Conservation (phyloP, 805 yeast species). For the Sungouiella thailandica region DNA sequence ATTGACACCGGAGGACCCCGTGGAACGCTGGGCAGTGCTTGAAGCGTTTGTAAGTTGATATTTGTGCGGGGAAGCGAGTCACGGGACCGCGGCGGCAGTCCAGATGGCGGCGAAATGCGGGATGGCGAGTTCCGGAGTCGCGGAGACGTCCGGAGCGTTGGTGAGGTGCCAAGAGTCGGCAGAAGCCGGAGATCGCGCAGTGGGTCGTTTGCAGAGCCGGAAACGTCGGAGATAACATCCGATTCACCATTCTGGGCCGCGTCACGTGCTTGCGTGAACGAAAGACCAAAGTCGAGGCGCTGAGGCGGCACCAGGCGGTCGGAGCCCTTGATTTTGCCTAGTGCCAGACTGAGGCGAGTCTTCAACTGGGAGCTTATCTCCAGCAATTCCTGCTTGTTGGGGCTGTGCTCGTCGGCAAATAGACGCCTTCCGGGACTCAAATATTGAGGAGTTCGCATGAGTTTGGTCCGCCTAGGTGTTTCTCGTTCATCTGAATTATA, state of each 20-base stretch:
- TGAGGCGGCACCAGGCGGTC: constrained; percentile 12
- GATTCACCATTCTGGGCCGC: too few species aligned
- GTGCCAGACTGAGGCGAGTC: constrained; percentile 33
- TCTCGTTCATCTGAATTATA: constrained; percentile 27
- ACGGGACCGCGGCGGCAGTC: constrained; percentile 15
- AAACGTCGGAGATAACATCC: too few species aligned
- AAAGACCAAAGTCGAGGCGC: constrained; percentile 17
- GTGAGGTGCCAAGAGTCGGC: too few species aligned
- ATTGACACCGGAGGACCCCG: constrained; percentile 5
- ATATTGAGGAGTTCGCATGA: constrained; percentile 36
- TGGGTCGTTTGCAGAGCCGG: too few species aligned
- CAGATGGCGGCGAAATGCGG: too few species aligned
- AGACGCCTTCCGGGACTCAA: constrained; percentile 36
- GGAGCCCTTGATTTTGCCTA: constrained; percentile 33
- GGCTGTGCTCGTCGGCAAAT: constrained; percentile 25
- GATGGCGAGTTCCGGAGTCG: too few species aligned
- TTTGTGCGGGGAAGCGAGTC: constrained; percentile 21
- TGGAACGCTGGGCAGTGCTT: constrained; percentile 23
- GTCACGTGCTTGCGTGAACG: constrained; percentile 7
- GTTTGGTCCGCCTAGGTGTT: constrained; percentile 18
- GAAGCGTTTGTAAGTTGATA: constrained; percentile 33
- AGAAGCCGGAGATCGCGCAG: neutral
- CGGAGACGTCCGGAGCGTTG: too few species aligned
- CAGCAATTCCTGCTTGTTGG: constrained; percentile 27
- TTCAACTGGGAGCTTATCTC: constrained; percentile 37